Evolutionary conservation across 257 asterid species (phyloP).

Genomic region (Catharanthus roseus): DNA sequence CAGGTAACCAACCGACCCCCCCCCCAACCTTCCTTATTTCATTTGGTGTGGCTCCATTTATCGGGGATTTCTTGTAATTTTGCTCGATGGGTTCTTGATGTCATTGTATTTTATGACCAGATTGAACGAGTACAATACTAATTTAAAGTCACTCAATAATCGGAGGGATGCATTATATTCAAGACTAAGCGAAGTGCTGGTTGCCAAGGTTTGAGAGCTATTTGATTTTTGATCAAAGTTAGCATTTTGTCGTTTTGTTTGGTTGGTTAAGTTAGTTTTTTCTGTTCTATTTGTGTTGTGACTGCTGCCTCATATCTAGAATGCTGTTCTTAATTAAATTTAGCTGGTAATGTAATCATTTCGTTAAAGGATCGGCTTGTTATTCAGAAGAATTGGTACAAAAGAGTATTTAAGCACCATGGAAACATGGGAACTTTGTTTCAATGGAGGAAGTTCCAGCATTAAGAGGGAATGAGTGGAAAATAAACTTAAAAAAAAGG

Average conservation of each 20-base stretch:
- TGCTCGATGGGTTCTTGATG: not conserved
- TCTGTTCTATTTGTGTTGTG: too few species aligned
- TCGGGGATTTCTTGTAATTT: not conserved
- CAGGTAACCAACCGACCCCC: constrained; percentile 34
- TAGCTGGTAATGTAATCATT: not conserved
- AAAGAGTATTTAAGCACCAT: not conserved
- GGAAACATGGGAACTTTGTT: not conserved
- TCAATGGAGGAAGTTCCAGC: not conserved
- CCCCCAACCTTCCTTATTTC: not conserved
- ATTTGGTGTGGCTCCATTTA: not conserved
- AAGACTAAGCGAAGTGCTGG: constrained; percentile 75
- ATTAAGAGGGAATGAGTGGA: not conserved
- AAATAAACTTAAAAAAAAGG: not conserved
- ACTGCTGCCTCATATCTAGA: too few species aligned
- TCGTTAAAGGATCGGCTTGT: not conserved
- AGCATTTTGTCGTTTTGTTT: too few species aligned
- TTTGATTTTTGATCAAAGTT: not conserved
- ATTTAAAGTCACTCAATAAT: constrained; percentile 54
- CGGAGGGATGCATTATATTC: constrained; percentile 64
- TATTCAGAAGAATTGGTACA: not conserved
- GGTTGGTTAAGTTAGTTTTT: too few species aligned
- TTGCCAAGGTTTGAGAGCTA: constrained; percentile 54
- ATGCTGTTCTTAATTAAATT: not conserved
- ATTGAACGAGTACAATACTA: constrained; percentile 57
- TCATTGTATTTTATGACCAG: constrained; percentile 36